Base-by-base conservation (phyloP, 208 protist genomes). In the Wallacemonas sp. region DNA sequence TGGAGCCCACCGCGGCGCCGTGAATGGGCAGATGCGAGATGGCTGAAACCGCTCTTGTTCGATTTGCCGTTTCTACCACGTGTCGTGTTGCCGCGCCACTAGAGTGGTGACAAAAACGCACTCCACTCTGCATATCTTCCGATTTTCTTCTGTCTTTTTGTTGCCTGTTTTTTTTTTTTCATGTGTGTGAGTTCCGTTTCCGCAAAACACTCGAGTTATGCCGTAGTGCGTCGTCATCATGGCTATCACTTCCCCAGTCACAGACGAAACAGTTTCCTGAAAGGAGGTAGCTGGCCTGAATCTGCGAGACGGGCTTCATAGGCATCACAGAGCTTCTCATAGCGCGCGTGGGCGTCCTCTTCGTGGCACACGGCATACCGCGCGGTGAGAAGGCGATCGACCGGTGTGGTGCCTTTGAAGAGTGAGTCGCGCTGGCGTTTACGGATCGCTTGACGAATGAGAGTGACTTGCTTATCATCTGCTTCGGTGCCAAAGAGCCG, bases 341-440 rank as follows among this genome's bases (percentile, higher is more conserved):
- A 91, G 5, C 82, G 74, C 26, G 38, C 38, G 42, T 74, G 64
- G 1, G 88, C 88, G 19, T 89, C 79, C 0, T 60, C 69, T 5
- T 41, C 62, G 31, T 81, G 77, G 49, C 77, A 94, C 1, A 72
- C 46, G 5, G 71, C 84, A 69, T 84, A 94, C n/a, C 63, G 77
- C 8, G 79, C 3, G 19, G 82, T 79, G 14, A 94, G 61, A 14
- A 91, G 47, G 36, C 71, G 63, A 58, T 94, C 84, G 4, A 94
- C 47, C 11, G 79, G 73, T 8, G 76, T 71, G 22, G 60, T 62
- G n/a, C 62, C 66, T 30, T 86, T 79, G 26, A 54, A 31, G 8
- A 84, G 26, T 21, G 82, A 46, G 47, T 87, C 80, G 1, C 77
- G 79, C 24, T 88, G 81, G 0, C 82, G 81, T 41, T 80, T 79